Evolutionary conservation across 1,284 basidiomycete genomes (phyloP), one percentile per base, ranked within the genome.

Genomic region (Irpex sp.): DNA sequence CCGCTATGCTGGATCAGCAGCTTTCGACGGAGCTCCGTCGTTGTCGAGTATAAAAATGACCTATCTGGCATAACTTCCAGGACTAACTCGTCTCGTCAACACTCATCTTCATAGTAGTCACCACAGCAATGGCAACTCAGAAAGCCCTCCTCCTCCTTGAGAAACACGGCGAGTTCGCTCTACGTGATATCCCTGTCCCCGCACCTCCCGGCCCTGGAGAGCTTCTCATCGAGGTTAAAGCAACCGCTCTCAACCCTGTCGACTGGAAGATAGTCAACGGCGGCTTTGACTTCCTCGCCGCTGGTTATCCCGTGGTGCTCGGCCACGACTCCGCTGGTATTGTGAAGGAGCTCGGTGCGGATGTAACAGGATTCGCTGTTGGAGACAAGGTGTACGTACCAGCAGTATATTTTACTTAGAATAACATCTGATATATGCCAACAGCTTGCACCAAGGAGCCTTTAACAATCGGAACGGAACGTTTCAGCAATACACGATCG

Each of bases 241-340:
- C 79, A 0, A 68, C 72, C 1, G 76, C 72, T 0, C 67, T 83
- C n/a, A 83, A 47, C 65, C 79, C 79, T 2, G 70, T 75, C 54
- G 81, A 82, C 58, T 75, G 74, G 58, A 77, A 75, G 62, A 71
- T 79, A 38, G 31, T 34, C 5, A 34, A 34, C 74, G 74, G 56
- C 71, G 65, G n/a, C 68, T 66, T 34, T 56, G 76, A 72, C 0
- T 65, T 74, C 48, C 72, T 76, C 63, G 66, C 76, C 26, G 70
- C 74, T 48, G 72, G 70, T 31, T 80, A 75, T 59, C 80, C 85
- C 7, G 75, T 78, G 6, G 73, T 84, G 5, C 72, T 85, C 8
- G 89, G 89, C 4, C 78, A 74, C 17, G 89, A 91, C 68, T 81
- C 81, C 56, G 80, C 82, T 36, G 88, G 89, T 9, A 75, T 80